These are phyloP conservation scores for Grifola frondosa DNA, from an alignment of 1,284 basidiomycete species.

Conservation along the genomic window DNA sequence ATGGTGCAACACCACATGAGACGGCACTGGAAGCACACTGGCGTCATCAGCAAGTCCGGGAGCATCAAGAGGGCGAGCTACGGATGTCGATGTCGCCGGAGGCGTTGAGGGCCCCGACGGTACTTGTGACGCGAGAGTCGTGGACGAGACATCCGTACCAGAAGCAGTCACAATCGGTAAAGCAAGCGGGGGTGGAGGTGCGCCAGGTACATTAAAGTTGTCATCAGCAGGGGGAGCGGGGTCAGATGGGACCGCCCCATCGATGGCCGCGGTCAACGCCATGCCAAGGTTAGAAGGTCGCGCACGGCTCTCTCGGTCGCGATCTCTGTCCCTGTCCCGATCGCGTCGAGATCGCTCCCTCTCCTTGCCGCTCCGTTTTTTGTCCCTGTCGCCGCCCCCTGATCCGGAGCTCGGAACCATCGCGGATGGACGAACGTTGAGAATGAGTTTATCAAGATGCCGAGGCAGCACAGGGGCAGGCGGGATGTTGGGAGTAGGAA, in stretches of 20 bases:
- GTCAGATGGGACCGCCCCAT: conserved; percentile 9
- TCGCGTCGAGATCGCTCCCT: conserved; percentile 21
- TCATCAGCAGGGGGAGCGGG: no score
- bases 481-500: conserved; percentile 74
- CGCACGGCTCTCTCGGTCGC: conserved; percentile 23
- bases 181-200: conserved; percentile 19
- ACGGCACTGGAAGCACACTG: conserved; percentile 90
- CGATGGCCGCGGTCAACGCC: conserved; percentile 19
- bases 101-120: conserved; percentile 14
- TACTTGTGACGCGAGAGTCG: conserved; percentile 17
- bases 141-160: conserved; percentile 39
- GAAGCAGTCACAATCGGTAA: conserved; percentile 44
- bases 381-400: conserved; percentile 18
- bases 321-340: conserved; percentile 23
- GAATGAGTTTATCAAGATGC: conserved; percentile 91
- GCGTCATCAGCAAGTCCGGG: conserved; percentile 79
- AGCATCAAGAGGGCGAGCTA: conserved; percentile 32
- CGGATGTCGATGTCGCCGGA: conserved; percentile 9
- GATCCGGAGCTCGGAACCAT: conserved; percentile 18
- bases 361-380: conserved; percentile 16
- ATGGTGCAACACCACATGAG: conserved; percentile 94
- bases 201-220: conserved; percentile 6
- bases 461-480: conserved; percentile 85
- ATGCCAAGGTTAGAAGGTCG: conserved; percentile 27
- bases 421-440: conserved; percentile 57